Evolutionary conservation across 1,139 yeast genomes (phyloP), one percentile per base, ranked within the genome.

Genomic region (Protomyces gravidus): DNA sequence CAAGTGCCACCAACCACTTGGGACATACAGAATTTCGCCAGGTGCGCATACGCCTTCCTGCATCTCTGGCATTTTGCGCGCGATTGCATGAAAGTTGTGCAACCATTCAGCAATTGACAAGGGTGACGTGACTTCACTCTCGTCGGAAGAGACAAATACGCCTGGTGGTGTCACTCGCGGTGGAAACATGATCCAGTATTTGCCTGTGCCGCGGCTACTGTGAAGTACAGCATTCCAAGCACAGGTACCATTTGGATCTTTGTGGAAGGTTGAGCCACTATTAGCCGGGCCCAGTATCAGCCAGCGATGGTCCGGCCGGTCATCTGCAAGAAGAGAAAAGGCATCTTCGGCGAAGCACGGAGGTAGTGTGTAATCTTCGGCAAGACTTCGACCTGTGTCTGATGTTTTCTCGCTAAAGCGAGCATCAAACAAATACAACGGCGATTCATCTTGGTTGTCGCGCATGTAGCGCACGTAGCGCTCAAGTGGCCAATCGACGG

Each of bases 1-100:
- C 45, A 83, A 76, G 73, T 89, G 97, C 97, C 97, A 89, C 97
- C 97, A 89, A 0, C 95, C 95, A 21, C 90, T 79, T 1, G 97
- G 97, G 3, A 89, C 97, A 69, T 86, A 82, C 79, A 89, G 80
- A 65, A 89, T 84, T 70, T 89, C 95, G 4, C 92, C 92, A 0
- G 90, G 86, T 65, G 82, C 82, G 0, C 95, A 85, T 11, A 89
- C 75, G 1, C 88, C 94, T 23, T 89, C 81, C 46, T 77, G 70
- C 64, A 88, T 84, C 32, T 75, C 73, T 2, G 68, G 68, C 1
- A 72, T 72, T 9, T 68, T 67, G 19, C 68, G 62, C 3, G 80
- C 79, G 45, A 85, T 92, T 65, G 84, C 81, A 74, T 83, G 88
- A 67, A 85, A 89, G 0, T 95, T 95, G 9, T 85, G 72, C 1